Evolutionary conservation across 2,329 filamentous ascomycete species (phyloP), one percentile per base, ranked within the genome.

Genomic region (Trichocomaceae sp.): DNA sequence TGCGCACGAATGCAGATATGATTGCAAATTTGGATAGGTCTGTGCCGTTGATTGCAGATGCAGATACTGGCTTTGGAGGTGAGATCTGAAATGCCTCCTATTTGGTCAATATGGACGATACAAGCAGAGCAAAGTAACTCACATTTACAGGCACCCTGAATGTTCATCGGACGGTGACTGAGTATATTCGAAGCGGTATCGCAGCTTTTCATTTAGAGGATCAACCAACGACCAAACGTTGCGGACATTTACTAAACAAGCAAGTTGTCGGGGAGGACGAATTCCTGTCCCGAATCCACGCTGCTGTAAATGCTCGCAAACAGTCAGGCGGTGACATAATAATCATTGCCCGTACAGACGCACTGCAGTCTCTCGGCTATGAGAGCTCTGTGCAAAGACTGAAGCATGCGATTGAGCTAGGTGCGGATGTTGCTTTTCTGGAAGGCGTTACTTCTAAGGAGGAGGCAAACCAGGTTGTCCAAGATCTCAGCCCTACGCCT

Each of bases 1-100:
- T 87, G 83, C 72, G 75, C 35, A 70, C 72, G 45, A 82, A 85
- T 64, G 83, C 83, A n/a, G 74, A 77, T 50, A 85, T 85, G 81
- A 82, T 87, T 55, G 82, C 83, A 54, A 77, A 76, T 42, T 73
- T 86, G 29, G 75, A 83, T 59, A 77, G 78, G 0, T 65, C 67
- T 0, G 70, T 79, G 0, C 83, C 83, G 0, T 65, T 87, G 19
- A 84, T 86, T 60, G 83, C 77, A 13, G 78, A 81, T 53, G 77
- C 77, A 64, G 78, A 81, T 59, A 79, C 77, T 1, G 78, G 78
- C 2, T 80, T 79, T 58, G 77, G 78, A 56, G 75, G 73, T 67
- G 61, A 31, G 47, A 31, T 41, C 10, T 29, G 7, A 29, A 15
- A 13, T 35, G 10, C 13, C 12, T 35, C 9, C 31, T 8, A 13